Base-by-base conservation (phyloP, 306 rosid species). In the Arachis stenosperma region DNA sequence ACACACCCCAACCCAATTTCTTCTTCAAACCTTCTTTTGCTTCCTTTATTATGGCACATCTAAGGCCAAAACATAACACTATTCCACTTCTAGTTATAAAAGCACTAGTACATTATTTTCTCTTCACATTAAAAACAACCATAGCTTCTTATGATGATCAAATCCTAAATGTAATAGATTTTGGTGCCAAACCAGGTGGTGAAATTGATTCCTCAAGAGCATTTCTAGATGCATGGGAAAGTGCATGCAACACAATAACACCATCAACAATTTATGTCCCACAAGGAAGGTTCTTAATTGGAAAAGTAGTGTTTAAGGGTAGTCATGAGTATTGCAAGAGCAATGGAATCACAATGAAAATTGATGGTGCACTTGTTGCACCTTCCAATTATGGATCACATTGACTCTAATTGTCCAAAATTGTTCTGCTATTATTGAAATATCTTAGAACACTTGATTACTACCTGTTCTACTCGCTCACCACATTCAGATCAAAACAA, bases 311-410 rank as follows among this genome's bases (percentile, higher is more conserved):
- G 41, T 86, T 88, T 66, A 76, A 42, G 3, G 92, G 92, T 33
- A 33, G 37, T 33, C 4, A 33, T 33, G 37, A 33, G 2, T 78
- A 69, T 1, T 88, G 92, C 69, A 75, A 61, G 43, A 84, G 64
- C 76, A 77, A 48, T 6, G 81, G 15, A 15, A 77, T 82, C 73
- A 74, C 48, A 2, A 9, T 84, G 7, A 81, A 55, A 29, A 82
- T 87, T 27, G 78, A 75, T 9, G 90, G 88, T 39, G 71, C 86
- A 40, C 56, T 86, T 1, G 69, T 81, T 7, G 90, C 88, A 39
- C 86, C 78, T 2, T 86, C 90, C 0, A 74, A 42, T 42, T 42
- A 42, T 42, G 48, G n/a, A 17, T 22, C 27, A 22, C 27, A 22
- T 22, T 22, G 27, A 1, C 27, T 22, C 27, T 1, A 22, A 22